Evolutionary conservation across 257 asterid genomes (phyloP).

Genomic region (Nicotiana knightiana): DNA sequence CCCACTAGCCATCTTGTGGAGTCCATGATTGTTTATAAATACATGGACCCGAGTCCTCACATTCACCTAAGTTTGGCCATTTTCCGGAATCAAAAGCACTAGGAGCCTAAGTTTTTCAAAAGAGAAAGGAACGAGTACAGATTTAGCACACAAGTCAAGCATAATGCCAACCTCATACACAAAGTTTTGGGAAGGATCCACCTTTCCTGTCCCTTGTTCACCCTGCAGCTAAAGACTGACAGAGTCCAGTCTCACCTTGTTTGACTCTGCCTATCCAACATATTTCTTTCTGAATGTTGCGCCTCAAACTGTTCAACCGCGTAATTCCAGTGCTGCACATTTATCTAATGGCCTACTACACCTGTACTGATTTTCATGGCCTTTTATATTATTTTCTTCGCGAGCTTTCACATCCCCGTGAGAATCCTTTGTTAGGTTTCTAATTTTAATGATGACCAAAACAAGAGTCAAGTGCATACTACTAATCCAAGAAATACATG

Average conservation of each 20-base stretch:
- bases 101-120: not conserved
- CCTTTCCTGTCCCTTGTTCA: not conserved
- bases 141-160: not conserved
- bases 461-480: too few relatives aligned
- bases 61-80: not conserved
- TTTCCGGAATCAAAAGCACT: not conserved
- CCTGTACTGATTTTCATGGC: not conserved
- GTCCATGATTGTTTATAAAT: not conserved
- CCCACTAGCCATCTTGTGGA: not conserved
- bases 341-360: not conserved
- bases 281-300: not conserved
- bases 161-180: not conserved
- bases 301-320: not conserved
- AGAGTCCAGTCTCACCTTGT: not conserved
- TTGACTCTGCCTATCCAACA: not conserved
- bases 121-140: too few relatives aligned
- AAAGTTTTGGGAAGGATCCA: not conserved
- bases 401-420: not conserved
- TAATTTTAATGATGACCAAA: too few relatives aligned
- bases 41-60: not conserved
- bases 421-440: too few relatives aligned
- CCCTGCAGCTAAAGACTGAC: not conserved
- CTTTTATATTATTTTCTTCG: not conserved
- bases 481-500: too few relatives aligned
- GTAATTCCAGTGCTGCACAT: not conserved